Conservation (phyloP, 2,329 filamentous ascomycete genomes). For the Teratosphaeria epicoccoides region DNA sequence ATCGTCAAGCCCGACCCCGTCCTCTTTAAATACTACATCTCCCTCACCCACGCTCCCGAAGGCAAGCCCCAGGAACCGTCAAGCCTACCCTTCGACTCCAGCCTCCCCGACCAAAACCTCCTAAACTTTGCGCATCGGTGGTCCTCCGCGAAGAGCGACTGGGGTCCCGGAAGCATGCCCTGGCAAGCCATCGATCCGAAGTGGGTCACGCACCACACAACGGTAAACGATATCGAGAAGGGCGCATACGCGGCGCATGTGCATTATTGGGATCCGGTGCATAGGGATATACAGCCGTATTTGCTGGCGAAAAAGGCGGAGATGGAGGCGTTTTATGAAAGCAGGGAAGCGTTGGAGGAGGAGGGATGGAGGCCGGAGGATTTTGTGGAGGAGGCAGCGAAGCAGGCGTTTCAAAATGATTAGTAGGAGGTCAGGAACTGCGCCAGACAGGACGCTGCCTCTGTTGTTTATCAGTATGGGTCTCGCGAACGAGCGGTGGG, state of each 20-base stretch:
- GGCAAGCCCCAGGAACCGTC: not conserved
- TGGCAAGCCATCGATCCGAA: not conserved
- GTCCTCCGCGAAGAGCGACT: too few relatives aligned
- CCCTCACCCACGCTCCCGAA: not conserved
- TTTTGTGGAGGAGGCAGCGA: not conserved
- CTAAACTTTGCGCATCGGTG: not conserved
- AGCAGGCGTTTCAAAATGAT: too few relatives aligned
- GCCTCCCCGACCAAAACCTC: not conserved
- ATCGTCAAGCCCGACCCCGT: not conserved
- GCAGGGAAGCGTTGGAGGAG: not conserved
- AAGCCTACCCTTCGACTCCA: not conserved
- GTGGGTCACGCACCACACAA: not conserved
- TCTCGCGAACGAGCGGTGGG: too few relatives aligned
- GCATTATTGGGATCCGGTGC: not conserved
- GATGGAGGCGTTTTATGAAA: not conserved
- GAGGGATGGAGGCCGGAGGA: not conserved
- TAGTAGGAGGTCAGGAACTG: too few relatives aligned
- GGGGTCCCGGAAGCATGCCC: not conserved
- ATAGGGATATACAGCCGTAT: not conserved
- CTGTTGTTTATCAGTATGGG: too few relatives aligned
- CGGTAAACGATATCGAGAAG: not conserved
- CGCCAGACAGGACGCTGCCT: too few relatives aligned
- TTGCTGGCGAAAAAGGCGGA: not conserved
- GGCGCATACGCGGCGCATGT: not conserved
- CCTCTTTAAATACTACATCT: not conserved